These are phyloP conservation scores for Ophiorrhiza pumila DNA, from an alignment of 257 asterid species.

Conservation along the genomic window DNA sequence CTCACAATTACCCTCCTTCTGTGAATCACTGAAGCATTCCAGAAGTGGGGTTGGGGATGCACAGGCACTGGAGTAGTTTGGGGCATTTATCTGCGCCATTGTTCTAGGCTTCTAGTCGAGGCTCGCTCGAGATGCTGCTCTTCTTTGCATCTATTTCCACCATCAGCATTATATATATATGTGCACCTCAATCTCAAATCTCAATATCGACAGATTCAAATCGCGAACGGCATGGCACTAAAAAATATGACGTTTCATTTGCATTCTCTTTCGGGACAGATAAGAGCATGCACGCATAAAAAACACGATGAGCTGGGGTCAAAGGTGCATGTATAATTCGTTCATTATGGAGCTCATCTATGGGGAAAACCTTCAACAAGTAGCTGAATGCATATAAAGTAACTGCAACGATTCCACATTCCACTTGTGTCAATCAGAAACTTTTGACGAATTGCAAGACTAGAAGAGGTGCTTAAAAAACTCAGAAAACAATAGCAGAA, in stretches of 20 bases:
- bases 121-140: not conserved
- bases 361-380: not conserved
- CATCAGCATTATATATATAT: not conserved
- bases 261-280: not conserved
- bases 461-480: too few relatives aligned
- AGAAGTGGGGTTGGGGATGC: constrained; percentile 23
- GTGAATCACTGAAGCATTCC: constrained; percentile 16
- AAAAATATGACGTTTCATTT: not conserved
- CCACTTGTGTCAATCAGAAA: too few relatives aligned
- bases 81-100: not conserved
- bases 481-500: too few relatives aligned
- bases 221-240: not conserved
- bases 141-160: not conserved
- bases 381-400: too few relatives aligned
- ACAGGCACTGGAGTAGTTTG: not conserved
- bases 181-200: too few relatives aligned
- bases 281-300: too few relatives aligned
- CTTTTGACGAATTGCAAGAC: too few relatives aligned
- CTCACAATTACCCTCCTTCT: constrained; percentile 47
- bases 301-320: not conserved
- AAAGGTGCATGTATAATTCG: not conserved
- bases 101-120: not conserved
- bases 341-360: not conserved
- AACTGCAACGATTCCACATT: too few relatives aligned
- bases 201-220: not conserved